These are phyloP conservation scores for Arthrobotrys entomopaga DNA, from an alignment of 2,329 filamentous ascomycete species.

Conservation along the genomic window DNA sequence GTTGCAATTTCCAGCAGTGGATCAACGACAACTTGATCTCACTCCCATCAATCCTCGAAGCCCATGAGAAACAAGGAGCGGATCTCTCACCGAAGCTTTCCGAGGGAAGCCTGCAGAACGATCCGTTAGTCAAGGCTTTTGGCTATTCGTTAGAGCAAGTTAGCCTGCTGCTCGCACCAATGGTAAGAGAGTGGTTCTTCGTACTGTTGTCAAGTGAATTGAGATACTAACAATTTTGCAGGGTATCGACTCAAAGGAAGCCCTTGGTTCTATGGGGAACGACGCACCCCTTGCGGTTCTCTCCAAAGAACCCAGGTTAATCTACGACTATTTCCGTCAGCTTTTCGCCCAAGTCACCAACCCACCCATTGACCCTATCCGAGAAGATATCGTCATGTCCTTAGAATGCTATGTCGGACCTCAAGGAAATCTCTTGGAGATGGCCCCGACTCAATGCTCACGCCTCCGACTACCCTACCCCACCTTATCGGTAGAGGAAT, in stretches of 20 bases:
- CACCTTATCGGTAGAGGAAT: constrained; percentile 87
- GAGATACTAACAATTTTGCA: constrained; percentile 26
- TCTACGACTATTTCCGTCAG: constrained; percentile 97
- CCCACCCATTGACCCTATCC: constrained; percentile 94
- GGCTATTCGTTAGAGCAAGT: constrained; percentile 97
- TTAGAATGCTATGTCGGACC: constrained; percentile 95
- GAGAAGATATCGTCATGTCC: constrained; percentile 98
- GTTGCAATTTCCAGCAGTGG: constrained; percentile 89
- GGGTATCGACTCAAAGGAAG: constrained; percentile 95
- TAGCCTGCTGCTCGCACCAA: constrained; percentile 87
- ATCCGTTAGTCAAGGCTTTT: constrained; percentile 83
- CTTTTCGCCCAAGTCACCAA: constrained; percentile 98
- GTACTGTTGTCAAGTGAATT: constrained; percentile 4
- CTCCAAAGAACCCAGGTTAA: constrained; percentile 84
- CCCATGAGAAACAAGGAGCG: constrained; percentile 67
- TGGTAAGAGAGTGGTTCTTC: constrained; percentile 65
- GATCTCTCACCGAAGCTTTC: constrained; percentile 76
- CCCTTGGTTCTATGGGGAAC: constrained; percentile 96
- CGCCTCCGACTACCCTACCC: constrained; percentile 87
- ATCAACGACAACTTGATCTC: constrained; percentile 85
- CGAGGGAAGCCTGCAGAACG: constrained; percentile 78
- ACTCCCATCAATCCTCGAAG: constrained; percentile 77
- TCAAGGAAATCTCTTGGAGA: constrained; percentile 93
- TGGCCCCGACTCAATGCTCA: constrained; percentile 88
- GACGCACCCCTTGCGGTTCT: constrained; percentile 92